phyloP scores from a whole-genome alignment of 805 yeast genomes.

The Yarrowia sp. region DNA sequence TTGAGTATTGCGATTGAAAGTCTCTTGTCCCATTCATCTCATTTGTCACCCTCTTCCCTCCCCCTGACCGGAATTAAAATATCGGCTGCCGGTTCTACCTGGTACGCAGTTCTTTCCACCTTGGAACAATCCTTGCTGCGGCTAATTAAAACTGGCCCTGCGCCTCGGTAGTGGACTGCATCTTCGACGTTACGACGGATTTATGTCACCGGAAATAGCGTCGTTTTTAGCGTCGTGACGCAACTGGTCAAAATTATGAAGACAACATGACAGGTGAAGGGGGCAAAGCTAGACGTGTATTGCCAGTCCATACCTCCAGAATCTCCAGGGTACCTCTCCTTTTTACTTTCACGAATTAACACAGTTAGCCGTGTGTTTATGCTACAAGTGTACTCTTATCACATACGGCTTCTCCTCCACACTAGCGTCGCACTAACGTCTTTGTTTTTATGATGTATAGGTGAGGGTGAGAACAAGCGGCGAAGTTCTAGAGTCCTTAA shows the following conservation, averaged over 20 bases:
- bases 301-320: too few species aligned
- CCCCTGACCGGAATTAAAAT: neutral
- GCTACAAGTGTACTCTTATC: neutral
- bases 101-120: neutral
- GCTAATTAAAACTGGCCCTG: neutral
- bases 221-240: neutral
- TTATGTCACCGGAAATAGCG: neutral
- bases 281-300: too few species aligned
- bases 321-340: too few species aligned
- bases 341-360: neutral
- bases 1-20: too few species aligned
- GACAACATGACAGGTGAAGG: neutral
- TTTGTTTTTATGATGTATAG: neutral
- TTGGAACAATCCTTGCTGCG: neutral
- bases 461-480: neutral
- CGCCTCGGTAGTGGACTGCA: neutral
- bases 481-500: too few species aligned
- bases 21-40: too few species aligned
- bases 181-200: constrained; percentile 7
- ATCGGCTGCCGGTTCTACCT: neutral
- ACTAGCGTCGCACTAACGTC: neutral
- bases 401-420: neutral
- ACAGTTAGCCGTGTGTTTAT: neutral
- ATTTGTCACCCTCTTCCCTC: too few species aligned
- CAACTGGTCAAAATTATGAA: too few species aligned